A percentile compares a stretch with the other conserved stretches of the same genome.
Evolutionary conservation across 257 asterid genomes (phyloP).

Genomic region (Jaltomata sinuosa): DNA sequence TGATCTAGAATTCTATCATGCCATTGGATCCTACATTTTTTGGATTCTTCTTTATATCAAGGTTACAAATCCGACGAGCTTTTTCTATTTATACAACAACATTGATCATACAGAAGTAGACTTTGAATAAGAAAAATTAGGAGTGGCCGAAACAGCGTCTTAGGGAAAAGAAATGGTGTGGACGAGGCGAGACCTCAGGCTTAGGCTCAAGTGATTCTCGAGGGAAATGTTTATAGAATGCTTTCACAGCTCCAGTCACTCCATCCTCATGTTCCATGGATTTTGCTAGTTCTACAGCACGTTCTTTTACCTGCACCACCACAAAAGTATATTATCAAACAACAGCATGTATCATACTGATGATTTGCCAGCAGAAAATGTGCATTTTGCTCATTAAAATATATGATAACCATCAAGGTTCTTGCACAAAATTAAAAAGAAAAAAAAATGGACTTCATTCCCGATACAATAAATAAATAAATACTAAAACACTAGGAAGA

Average conservation of each 20-base stretch:
- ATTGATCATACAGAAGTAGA: background rate
- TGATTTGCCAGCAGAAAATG: background rate
- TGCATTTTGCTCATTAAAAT: too few species aligned
- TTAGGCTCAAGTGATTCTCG: constrained; percentile 15
- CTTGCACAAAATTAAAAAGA: background rate
- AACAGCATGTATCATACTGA: background rate
- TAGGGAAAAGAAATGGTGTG: constrained; percentile 23
- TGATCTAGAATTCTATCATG: background rate
- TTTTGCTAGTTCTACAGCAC: constrained; percentile 58
- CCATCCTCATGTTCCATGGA: constrained; percentile 92
- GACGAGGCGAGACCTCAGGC: constrained; percentile 15
- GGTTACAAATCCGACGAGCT: background rate
- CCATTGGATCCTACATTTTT: background rate
- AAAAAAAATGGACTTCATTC: background rate
- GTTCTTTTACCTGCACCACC: constrained; percentile 49
- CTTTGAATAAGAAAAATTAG: background rate
- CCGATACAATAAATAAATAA: background rate
- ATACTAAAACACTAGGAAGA: background rate
- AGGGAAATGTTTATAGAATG: constrained; percentile 65
- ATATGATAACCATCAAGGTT: background rate
- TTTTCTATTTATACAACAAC: background rate
- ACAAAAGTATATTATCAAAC: background rate
- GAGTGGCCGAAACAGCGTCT: constrained; percentile 24
- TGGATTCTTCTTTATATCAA: background rate
- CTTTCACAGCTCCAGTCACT: constrained; percentile 70